phyloP scores from a whole-genome alignment of 1,284 basidiomycete species.

The Earliella scabrosa region DNA sequence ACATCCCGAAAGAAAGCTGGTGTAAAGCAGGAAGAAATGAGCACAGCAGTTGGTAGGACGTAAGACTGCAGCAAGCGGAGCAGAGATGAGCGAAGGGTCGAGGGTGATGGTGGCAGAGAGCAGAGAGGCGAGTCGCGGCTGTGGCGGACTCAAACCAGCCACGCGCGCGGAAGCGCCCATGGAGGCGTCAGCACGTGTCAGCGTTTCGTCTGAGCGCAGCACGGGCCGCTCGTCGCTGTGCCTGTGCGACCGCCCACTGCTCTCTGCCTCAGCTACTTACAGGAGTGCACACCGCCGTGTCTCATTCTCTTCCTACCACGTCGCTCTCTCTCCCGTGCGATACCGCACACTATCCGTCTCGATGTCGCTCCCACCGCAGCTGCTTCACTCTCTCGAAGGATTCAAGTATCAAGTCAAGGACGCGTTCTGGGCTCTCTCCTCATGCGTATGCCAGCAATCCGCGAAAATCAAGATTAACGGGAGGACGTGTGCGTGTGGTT shows the following conservation, averaged over 20 bases:
- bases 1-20: background rate
- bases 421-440: conserved; percentile 77
- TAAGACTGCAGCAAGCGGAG: background rate
- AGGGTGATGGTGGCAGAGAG: conserved; percentile 14
- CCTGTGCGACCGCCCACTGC: conserved; percentile 13
- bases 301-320: conserved; percentile 4
- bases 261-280: background rate
- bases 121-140: conserved; percentile 8
- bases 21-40: background rate
- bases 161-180: conserved; percentile 10
- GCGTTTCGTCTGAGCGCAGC: conserved; percentile 5
- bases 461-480: conserved; percentile 93
- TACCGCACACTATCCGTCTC: background rate
- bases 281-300: background rate
- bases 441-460: conserved; percentile 79
- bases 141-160: conserved; percentile 13
- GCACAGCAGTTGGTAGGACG: background rate
- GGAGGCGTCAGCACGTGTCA: too few species aligned
- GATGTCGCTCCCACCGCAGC: conserved; percentile 28
- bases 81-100: background rate
- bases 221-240: conserved; percentile 10
- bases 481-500: conserved; percentile 71
- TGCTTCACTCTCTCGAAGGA: conserved; percentile 54
- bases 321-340: background rate
- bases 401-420: conserved; percentile 80